phyloP scores from a whole-genome alignment of 1,139 yeast species.

The Protomyces inundatus region DNA sequence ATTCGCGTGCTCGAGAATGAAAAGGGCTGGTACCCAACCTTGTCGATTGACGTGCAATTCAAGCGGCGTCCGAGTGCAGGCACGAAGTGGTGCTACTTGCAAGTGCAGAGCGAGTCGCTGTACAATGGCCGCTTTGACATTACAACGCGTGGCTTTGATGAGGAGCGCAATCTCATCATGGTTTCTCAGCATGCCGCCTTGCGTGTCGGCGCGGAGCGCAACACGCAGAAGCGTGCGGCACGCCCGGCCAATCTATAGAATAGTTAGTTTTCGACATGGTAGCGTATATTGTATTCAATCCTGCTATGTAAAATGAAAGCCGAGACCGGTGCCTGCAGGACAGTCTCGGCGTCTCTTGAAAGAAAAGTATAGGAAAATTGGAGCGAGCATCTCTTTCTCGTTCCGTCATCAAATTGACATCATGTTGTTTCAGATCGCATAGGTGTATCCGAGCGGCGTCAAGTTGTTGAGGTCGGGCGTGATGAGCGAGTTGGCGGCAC shows the following conservation, averaged over 20 bases:
- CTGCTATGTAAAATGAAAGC: background rate
- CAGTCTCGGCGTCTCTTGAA: background rate
- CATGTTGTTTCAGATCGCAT: background rate
- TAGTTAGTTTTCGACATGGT: background rate
- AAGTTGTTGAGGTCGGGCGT: background rate
- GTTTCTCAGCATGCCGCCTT: constrained; percentile 17
- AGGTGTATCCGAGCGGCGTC: constrained; percentile 6
- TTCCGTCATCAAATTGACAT: background rate
- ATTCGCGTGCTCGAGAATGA: constrained; percentile 10
- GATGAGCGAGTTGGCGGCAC: constrained; percentile 17
- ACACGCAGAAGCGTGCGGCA: constrained; percentile 4
- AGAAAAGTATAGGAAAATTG: background rate
- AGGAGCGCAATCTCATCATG: constrained; percentile 7
- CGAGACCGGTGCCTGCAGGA: background rate
- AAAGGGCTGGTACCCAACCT: constrained; percentile 19
- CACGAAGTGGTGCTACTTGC: constrained; percentile 3
- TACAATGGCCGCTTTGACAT: constrained; percentile 19
- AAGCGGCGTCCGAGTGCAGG: constrained; percentile 6
- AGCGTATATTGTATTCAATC: background rate
- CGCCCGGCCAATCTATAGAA: background rate
- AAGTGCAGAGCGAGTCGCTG: constrained; percentile 16
- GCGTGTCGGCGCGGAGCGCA: constrained; percentile 12
- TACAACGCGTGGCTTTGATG: constrained; percentile 15
- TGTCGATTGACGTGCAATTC: constrained; percentile 20
- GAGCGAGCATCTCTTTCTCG: background rate